Base-by-base conservation (phyloP, 75 land plant genomes). In the Cryptomeria japonica region DNA sequence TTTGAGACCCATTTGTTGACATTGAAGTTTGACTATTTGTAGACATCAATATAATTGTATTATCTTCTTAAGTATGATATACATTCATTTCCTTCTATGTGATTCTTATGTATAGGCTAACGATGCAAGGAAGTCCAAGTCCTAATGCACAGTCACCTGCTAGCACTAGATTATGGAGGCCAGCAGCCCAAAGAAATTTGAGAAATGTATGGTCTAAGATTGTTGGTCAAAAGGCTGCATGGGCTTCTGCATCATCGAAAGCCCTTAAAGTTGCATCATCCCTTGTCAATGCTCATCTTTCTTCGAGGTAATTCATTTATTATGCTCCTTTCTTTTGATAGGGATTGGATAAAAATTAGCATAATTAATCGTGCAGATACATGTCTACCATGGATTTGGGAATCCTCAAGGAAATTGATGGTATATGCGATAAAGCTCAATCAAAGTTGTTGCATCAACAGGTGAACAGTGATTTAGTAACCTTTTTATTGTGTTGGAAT, bases 111-210 rank as follows among this genome's bases (percentile, higher is more conserved):
- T 82, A 13, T 82, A 82, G 84, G 84, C 13, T 82, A 82, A 44
- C 51, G 25, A 82, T 82, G 84, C 46, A 82, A 82, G 86, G 86
- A 39, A 58, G 86, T 22, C 41, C 58, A 58, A 85, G 39, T 13
- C 79, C 93, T 10, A 68, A 78, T 25, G 88, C 90, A 34, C 80
- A 88, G 7, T 90, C 90, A 10, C 31, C 88, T 34, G 88, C 91
- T 37, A 78, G 84, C 15, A 16, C 82, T 3, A 84, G 97, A 89
- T 87, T 95, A 39, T 96, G 97, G 97, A 90, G 97, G 78, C 96
- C 96, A 36, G 94, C 96, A 5, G 97, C 97, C 2, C 97, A 95
- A 86, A 84, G 94, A 31, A 94, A 93, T 88, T 76, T 96, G 37
- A 83, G 92, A 36, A 95, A 96, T 80, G 92, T 92, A 37, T 96